Conservation (phyloP, 2,329 filamentous ascomycete genomes). For the Coniochaeta prunicola region DNA sequence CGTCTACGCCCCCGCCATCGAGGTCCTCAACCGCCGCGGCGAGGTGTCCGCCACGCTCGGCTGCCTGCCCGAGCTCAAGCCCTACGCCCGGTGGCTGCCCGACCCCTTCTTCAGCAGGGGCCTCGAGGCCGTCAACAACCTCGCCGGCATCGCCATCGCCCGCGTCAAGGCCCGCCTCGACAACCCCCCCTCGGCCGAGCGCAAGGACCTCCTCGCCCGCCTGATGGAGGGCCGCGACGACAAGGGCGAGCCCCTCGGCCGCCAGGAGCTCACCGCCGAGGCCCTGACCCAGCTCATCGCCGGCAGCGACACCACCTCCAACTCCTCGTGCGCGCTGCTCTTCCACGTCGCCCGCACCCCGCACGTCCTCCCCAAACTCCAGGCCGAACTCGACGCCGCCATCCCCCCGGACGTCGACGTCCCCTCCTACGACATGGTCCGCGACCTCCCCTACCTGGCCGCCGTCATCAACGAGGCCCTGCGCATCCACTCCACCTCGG, state of each 20-base stretch:
- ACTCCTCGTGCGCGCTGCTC: constrained; percentile 75
- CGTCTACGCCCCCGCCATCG: constrained; percentile 69
- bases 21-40: constrained; percentile 81
- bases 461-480: constrained; percentile 76
- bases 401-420: constrained; percentile 56
- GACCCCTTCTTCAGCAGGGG: constrained; percentile 77
- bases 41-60: constrained; percentile 80
- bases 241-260: constrained; percentile 65
- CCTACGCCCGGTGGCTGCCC: constrained; percentile 72
- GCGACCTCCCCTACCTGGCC: constrained; percentile 68
- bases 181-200: constrained; percentile 55
- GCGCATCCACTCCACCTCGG: constrained; percentile 79
- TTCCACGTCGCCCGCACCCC: constrained; percentile 68
- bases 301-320: constrained; percentile 69
- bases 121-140: constrained; percentile 65
- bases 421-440: constrained; percentile 65
- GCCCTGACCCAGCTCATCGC: constrained; percentile 84
- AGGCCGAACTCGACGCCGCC: constrained; percentile 65
- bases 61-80: constrained; percentile 65
- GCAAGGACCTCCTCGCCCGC: constrained; percentile 73
- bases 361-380: constrained; percentile 63
- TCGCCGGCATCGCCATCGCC: constrained; percentile 83
- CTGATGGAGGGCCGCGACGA: constrained; percentile 84
- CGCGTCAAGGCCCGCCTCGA: constrained; percentile 69
- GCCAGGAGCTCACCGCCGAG: constrained; percentile 79